Evolutionary conservation across 352 stramenopile species (phyloP), one percentile per base, ranked within the genome.

Genomic region (Sclerospora graminicola): DNA sequence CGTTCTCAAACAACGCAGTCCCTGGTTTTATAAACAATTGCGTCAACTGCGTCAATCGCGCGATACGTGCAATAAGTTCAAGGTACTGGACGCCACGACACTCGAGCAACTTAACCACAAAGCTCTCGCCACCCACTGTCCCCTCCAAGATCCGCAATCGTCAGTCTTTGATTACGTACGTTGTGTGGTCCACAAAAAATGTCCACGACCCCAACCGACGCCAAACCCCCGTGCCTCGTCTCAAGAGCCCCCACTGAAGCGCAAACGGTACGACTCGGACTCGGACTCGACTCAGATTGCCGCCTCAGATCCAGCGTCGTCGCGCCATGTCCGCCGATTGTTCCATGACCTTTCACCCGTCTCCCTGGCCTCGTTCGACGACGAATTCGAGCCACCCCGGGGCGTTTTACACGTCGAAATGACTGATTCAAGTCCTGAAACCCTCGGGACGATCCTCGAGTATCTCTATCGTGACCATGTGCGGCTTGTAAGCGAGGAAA

Each of bases 381-480:
- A 27, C n/a, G 10, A 28, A 11, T n/a, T 44, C 3, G 44, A 48
- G 14, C 24, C 44, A 4, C 24, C 48, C 14, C 18, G 37, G 34
- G 41, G 51, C 8, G 41, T 65, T 1, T 41, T 77, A 41, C 63
- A 78, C 15, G 61, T 84, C 5, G 51, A 78, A 47, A 51, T 84
- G 15, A 23, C 63, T 11, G 51, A 49, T 4, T 52, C 66, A 1
- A 61, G 51, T 15, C 36, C 72, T n/a, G 60, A 47, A 27, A 68
- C 66, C 1, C 32, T 80, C 0, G 76, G 74, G n/a, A 60, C 57
- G 2, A 31, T 60, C 0, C 45, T 88, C 9, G 75, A 88, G 47
- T 88, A 76, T 35, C 45, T 82, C 16, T 79, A 84, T 50, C 60
- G 60, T 2, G 54, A 63, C 30, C 54, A 64, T 11, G 52, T 69